A percentile compares a stretch with the other conserved stretches of the same genome.
Conservation (phyloP, 257 asterid genomes). For the Jacaranda mimosifolia region DNA sequence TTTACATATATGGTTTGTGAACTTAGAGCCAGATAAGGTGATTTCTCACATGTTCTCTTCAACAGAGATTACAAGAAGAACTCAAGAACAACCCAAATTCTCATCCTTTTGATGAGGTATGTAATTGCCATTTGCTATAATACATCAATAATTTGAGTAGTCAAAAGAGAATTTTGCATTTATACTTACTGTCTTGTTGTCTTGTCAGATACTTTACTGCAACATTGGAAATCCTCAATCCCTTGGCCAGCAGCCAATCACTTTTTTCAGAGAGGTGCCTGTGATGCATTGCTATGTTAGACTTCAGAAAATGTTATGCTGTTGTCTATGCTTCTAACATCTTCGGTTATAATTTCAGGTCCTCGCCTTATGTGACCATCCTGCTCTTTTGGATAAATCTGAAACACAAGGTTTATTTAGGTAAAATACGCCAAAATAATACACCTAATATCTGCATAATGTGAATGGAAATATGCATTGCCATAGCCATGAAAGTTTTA, state of each 20-base stretch:
- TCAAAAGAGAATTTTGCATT: not conserved
- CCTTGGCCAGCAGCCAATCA: constrained; percentile 93
- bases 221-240: constrained; percentile 97
- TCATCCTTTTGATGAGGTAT: constrained; percentile 52
- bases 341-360: constrained; percentile 58
- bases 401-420: constrained; percentile 92
- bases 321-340: constrained; percentile 27
- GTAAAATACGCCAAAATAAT: constrained; percentile 41
- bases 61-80: constrained; percentile 47
- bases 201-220: constrained; percentile 82
- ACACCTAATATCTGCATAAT: not conserved
- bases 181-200: not conserved
- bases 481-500: no score
- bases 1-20: not conserved
- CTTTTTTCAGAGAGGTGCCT: constrained; percentile 97
- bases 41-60: constrained; percentile 19
- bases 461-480: no score
- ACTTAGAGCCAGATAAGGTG: not conserved
- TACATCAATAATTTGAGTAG: not conserved
- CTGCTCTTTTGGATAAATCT: constrained; percentile 83
- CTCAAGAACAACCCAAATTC: constrained; percentile 40
- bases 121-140: not conserved
- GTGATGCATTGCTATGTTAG: not conserved
- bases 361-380: constrained; percentile 94
- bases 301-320: not conserved